Evolutionary conservation across 192 early-diverging fungal species (phyloP), one percentile per base, ranked within the genome.

Genomic region (Lobosporangium transversale): DNA sequence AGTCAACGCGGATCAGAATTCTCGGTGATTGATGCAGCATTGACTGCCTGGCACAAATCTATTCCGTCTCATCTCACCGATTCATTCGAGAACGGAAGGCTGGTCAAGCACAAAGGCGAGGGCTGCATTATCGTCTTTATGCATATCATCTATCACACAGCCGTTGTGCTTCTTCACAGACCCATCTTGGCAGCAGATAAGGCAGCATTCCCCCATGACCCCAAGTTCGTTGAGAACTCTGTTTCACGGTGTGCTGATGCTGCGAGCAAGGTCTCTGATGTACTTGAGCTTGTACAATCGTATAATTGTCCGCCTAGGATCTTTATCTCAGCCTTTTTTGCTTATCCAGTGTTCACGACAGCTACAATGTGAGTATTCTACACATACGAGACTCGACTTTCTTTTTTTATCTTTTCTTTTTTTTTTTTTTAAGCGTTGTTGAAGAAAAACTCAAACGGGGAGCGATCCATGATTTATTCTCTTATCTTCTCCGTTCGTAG

Each of bases 341-440:
- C 81, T 1, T 87, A 87, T 40, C 73, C 81, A 15, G 66, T 82
- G 4, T 87, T 83, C 36, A 85, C 81, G 0, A 80, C 80, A 2
- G 82, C 84, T 12, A 84, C 86, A 26, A 84, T 87, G 73, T 76
- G 44, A 53, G 62, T 43, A 18, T 30, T 18, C 12, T 20, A 18
- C 29, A 24, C 3, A 45, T 14, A 8, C 4, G 15, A 45, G 18
- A 45, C 14, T 45, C 2, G 18, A 20, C 44, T 45, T 45, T 45
- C 4, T 20, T 45, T 45, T 45, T 24, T 42, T 4, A 2, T 23
- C 18, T 2, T 10, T 49, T 29, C 44, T 4, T 7, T 27, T 57
- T 4, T 12, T 20, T n/a, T 32, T 9, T 68, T 42, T 33, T n/a
- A n/a, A n/a, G n/a, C n/a, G n/a, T n/a, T n/a, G n/a, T n/a, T n/a